Conservation (phyloP, 2,329 filamentous ascomycete species). For the Trichoderma arundinaceum region DNA sequence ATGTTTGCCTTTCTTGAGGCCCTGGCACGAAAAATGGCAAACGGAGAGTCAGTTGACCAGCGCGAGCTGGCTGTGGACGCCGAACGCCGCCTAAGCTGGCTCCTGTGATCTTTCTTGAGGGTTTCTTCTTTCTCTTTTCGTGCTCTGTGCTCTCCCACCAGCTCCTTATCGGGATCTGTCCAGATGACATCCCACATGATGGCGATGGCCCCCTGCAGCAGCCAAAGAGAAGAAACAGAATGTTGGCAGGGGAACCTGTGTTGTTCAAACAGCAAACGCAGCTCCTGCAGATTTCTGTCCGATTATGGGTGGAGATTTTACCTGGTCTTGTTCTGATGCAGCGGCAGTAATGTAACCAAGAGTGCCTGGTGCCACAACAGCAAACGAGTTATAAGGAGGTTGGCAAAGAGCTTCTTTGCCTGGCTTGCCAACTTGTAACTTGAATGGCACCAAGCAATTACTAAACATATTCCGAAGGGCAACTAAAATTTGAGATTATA, state of each 20-base stretch:
- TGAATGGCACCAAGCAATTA: background rate
- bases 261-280: conserved; percentile 1
- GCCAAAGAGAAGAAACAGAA: background rate
- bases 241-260: background rate
- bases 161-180: conserved; percentile 61
- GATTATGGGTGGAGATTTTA: conserved; percentile 10
- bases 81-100: conserved; percentile 43
- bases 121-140: conserved; percentile 51
- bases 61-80: conserved; percentile 53
- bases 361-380: conserved; percentile 31
- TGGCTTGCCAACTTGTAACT: background rate
- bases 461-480: background rate
- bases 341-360: conserved; percentile 31
- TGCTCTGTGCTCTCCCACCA: conserved; percentile 58
- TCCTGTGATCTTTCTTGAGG: conserved; percentile 33
- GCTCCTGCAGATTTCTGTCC: background rate
- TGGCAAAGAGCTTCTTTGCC: background rate
- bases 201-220: conserved; percentile 28
- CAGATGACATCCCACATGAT: conserved; percentile 65
- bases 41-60: conserved; percentile 49
- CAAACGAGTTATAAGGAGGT: conserved; percentile 11
- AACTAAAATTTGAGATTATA: background rate
- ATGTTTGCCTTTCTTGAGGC: conserved; percentile 38
- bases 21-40: conserved; percentile 53
- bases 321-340: conserved; percentile 19